These are phyloP conservation scores for Lentinus brumalis DNA, from an alignment of 768 basidiomycete genomes.

Conservation along the genomic window DNA sequence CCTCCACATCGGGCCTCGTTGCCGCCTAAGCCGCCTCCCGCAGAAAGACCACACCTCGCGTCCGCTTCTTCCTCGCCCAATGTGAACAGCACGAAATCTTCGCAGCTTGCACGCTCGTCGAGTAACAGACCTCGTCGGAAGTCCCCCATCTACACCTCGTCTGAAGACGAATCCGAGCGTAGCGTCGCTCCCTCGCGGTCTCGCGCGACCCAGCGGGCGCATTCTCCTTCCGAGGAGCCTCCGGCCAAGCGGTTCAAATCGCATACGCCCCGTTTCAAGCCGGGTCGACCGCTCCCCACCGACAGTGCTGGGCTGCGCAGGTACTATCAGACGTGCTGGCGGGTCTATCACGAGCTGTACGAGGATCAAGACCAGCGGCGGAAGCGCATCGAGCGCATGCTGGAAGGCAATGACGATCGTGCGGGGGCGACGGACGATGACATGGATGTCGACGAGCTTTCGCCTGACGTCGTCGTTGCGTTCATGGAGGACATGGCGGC, in stretches of 20 bases:
- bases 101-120: conserved; percentile 2
- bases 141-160: conserved; percentile 68
- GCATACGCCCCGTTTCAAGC: conserved; percentile 18
- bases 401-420: conserved; percentile 40
- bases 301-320: conserved; percentile 55
- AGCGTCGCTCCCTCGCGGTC: conserved; percentile 30
- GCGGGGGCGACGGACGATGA: conserved; percentile 44
- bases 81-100: neutral
- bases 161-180: conserved; percentile 54
- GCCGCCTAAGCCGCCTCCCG: conserved; percentile 7
- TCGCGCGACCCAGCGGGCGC: neutral
- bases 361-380: conserved; percentile 51
- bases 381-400: conserved; percentile 51
- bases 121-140: conserved; percentile 37
- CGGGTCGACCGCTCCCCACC: conserved; percentile 37
- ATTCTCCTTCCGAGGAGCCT: conserved; percentile 5
- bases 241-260: conserved; percentile 34
- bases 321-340: conserved; percentile 54
- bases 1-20: conserved; percentile 19
- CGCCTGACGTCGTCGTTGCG: conserved; percentile 27
- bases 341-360: conserved; percentile 51
- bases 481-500: conserved; percentile 41
- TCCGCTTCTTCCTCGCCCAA: conserved; percentile 14
- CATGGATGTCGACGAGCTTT: conserved; percentile 46
- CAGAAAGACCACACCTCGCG: conserved; percentile 11